Conservation (phyloP, 805 yeast species). For the Blastobotrys parvus region DNA sequence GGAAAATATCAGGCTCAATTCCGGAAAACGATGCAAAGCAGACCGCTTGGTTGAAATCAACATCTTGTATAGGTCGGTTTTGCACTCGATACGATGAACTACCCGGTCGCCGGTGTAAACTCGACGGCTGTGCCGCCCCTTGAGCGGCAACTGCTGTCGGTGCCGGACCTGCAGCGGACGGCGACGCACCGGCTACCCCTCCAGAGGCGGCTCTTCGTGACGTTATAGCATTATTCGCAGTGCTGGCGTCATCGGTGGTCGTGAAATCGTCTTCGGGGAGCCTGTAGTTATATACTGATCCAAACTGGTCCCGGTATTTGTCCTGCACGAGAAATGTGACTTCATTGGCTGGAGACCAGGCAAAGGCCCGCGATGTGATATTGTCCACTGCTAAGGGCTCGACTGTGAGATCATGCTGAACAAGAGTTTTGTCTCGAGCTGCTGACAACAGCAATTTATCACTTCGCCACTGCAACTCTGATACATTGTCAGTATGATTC, state of each 20-base stretch:
- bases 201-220: neutral
- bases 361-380: constrained; percentile 41
- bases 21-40: constrained; percentile 12
- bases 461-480: constrained; percentile 51
- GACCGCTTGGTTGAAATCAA: constrained; percentile 9
- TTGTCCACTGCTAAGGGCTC: constrained; percentile 42
- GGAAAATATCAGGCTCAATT: constrained; percentile 16
- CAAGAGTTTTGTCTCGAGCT: constrained; percentile 42
- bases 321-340: constrained; percentile 35
- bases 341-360: constrained; percentile 52
- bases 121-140: no score
- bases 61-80: constrained; percentile 1
- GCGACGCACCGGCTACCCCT: neutral
- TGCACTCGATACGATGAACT: constrained; percentile 2
- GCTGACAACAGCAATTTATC: constrained; percentile 40
- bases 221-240: neutral
- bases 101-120: neutral
- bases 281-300: neutral
- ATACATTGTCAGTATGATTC: constrained; percentile 40
- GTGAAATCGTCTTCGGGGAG: neutral
- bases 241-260: neutral
- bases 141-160: no score
- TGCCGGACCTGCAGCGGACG: no score
- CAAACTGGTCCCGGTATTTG: constrained; percentile 2
- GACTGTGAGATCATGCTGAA: constrained; percentile 39